These are phyloP conservation scores for Amanita exitialis DNA, from an alignment of 768 basidiomycete species.

Conservation along the genomic window DNA sequence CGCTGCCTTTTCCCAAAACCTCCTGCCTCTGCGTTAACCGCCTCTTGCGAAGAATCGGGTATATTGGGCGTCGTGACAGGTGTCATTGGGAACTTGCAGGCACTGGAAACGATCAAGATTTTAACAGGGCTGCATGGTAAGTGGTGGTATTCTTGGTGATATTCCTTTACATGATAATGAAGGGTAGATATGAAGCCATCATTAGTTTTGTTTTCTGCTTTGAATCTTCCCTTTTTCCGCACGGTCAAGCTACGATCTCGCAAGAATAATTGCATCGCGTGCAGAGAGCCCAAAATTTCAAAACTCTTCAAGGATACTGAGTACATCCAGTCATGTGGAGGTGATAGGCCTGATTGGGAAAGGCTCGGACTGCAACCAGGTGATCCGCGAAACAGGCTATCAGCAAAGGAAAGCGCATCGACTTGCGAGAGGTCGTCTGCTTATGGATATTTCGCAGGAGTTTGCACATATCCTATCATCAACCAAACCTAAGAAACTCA, in stretches of 20 bases:
- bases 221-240: slow-evolving; percentile 65
- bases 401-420: slow-evolving; percentile 24
- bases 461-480: slow-evolving; percentile 10
- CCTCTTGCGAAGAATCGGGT: slow-evolving; percentile 83
- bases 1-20: slow-evolving; percentile 87
- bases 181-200: slow-evolving; percentile 46
- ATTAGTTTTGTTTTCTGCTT: slow-evolving; percentile 66
- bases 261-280: slow-evolving; percentile 65
- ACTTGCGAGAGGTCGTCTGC: neutral
- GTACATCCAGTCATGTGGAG: slow-evolving; percentile 85
- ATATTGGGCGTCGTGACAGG: slow-evolving; percentile 87
- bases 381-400: slow-evolving; percentile 29
- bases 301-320: slow-evolving; percentile 49
- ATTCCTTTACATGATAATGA: neutral
- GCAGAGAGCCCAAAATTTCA: slow-evolving; percentile 39
- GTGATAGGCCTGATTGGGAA: slow-evolving; percentile 57
- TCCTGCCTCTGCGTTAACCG: slow-evolving; percentile 49
- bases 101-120: slow-evolving; percentile 79
- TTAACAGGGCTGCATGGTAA: slow-evolving; percentile 58
- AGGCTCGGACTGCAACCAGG: slow-evolving; percentile 37
- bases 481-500: slow-evolving; percentile 19
- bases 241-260: slow-evolving; percentile 71
- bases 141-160: neutral
- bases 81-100: slow-evolving; percentile 83
- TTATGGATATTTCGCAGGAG: slow-evolving; percentile 11